Conservation (phyloP, 1,284 basidiomycete species). For the Ganoderma sp. region DNA sequence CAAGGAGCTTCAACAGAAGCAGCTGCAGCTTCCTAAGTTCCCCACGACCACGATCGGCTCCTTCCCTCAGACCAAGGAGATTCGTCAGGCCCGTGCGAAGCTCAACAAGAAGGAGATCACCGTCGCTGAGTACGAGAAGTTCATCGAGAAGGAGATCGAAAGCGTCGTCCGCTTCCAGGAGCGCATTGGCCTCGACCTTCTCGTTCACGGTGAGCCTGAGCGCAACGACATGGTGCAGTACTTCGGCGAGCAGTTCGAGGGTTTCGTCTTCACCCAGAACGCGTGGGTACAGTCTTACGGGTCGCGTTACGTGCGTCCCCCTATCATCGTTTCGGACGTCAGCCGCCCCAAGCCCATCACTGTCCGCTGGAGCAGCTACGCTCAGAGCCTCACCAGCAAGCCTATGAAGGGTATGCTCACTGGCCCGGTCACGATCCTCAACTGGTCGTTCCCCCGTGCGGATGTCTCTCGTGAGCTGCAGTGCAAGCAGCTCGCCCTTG, state of each 20-base stretch:
- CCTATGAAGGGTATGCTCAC: slow-evolving; percentile 99
- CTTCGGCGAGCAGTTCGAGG: slow-evolving; percentile 96
- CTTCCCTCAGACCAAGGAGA: slow-evolving; percentile 99
- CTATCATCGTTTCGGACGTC: slow-evolving; percentile 98
- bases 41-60: slow-evolving; percentile 99
- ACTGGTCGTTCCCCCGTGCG: slow-evolving; percentile 99
- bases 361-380: slow-evolving; percentile 96
- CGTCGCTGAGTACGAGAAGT: slow-evolving; percentile 91
- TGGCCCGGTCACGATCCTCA: slow-evolving; percentile 96
- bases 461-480: slow-evolving; percentile 97
- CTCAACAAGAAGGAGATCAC: slow-evolving; percentile 93
- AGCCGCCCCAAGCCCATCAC: slow-evolving; percentile 95
- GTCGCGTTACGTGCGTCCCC: slow-evolving; percentile 96
- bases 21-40: slow-evolving; percentile 94
- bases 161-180: slow-evolving; percentile 96
- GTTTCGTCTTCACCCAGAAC: slow-evolving; percentile 98
- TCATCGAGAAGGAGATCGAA: slow-evolving; percentile 99
- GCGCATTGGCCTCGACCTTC: slow-evolving; percentile 92
- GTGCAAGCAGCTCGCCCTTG: slow-evolving; percentile 97
- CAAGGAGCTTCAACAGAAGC: slow-evolving; percentile 88
- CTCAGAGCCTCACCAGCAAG: slow-evolving; percentile 91
- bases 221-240: slow-evolving; percentile 99
- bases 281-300: slow-evolving; percentile 99
- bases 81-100: slow-evolving; percentile 94
- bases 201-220: slow-evolving; percentile 99